Evolutionary conservation across 768 basidiomycete genomes (phyloP), one percentile per base, ranked within the genome.

Genomic region (Pleurotus eryngii): DNA sequence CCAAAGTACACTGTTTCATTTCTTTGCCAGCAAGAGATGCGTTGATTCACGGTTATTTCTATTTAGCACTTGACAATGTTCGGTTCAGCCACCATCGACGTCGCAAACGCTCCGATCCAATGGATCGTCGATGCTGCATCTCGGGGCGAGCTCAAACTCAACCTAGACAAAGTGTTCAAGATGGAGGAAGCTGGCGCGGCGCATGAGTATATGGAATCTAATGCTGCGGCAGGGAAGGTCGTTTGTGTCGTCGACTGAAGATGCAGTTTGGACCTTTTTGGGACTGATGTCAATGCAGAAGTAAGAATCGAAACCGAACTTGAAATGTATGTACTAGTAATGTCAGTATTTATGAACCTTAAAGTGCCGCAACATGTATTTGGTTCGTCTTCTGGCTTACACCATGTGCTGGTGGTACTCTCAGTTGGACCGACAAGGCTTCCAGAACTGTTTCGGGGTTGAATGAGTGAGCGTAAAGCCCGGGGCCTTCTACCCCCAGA

Each of bases 191-290:
- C 58, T 5, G 62, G 63, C 14, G 40, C 57, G 14, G 66, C 66
- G 2, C 66, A 67, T 15, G 61, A 56, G 8, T 65, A 65, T 49
- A 66, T 66, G 63, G 66, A 66, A 51, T 55, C 63, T 2, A 65
- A 67, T 50, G 46, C 57, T 22, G 67, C 64, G 2, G 63, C 65
- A 11, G 63, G 64, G 7, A 65, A 67, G 27, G 63, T 68, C 12
- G 64, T 67, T 12, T 64, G 64, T 51, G 45, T 67, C 4, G 61
- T 68, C 3, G 61, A 68, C 37, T 61, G 43, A 63, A 35, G 30
- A 26, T 26, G 24, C 24, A 26, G 24, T 26, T 1, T 1, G 24
- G 24, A 1, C 24, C 1, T 1, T 26, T 26, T 26, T 26, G 24
- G 24, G 24, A 26, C 4, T 26, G 24, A 1, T 26, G 24, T 26